Conservation (phyloP, 495 filamentous ascomycete genomes). For the Neurospora sp. region DNA sequence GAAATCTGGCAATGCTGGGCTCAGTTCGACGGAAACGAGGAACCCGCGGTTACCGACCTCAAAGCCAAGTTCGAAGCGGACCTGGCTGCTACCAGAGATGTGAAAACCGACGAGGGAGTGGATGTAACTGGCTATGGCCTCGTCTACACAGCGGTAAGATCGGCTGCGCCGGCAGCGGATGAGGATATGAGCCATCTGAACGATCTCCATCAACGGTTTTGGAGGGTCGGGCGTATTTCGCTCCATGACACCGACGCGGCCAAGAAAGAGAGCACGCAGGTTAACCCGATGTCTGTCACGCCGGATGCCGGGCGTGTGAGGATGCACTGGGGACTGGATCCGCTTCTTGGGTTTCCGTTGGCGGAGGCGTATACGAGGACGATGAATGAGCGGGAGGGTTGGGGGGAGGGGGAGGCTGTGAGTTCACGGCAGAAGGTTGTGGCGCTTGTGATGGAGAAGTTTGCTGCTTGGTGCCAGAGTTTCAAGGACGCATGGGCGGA, state of each 20-base stretch:
- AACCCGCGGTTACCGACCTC: background rate
- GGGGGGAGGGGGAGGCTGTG: background rate
- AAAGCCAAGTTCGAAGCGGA: background rate
- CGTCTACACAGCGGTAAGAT: background rate
- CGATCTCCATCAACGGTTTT: background rate
- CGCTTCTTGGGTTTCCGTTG: constrained; percentile 21
- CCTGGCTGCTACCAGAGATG: background rate
- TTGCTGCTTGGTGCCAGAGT: constrained; percentile 14
- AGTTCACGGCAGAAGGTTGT: background rate
- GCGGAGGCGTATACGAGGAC: constrained; percentile 11
- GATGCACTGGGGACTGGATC: constrained; percentile 18
- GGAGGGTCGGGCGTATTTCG: background rate
- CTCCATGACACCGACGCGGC: background rate
- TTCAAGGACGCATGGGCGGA: constrained; percentile 4
- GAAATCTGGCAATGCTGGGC: constrained; percentile 15
- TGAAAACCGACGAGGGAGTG: background rate
- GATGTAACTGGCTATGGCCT: background rate
- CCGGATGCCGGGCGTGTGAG: background rate
- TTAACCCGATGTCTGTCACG: constrained; percentile 15
- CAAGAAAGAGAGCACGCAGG: background rate
- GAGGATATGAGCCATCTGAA: background rate
- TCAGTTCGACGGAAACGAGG: background rate
- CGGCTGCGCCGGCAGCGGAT: background rate
- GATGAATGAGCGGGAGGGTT: background rate
- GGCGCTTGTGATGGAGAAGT: constrained; percentile 8